A percentile compares a stretch with the other conserved stretches of the same genome.
phyloP scores from a whole-genome alignment of 2,329 filamentous ascomycete species.

The Pyrenophora seminiperda region DNA sequence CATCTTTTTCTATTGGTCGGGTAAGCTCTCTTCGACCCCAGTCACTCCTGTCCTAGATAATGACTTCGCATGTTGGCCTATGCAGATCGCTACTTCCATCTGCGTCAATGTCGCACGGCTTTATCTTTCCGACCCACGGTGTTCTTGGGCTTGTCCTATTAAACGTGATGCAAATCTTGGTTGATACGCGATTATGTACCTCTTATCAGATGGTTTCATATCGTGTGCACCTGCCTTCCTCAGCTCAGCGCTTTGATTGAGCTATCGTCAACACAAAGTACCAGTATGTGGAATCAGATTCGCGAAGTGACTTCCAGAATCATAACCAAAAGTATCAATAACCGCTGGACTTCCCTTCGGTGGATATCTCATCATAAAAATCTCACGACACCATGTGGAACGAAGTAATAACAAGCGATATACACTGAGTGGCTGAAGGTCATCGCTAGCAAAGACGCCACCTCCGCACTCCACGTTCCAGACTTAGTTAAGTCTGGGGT shows the following conservation, averaged over 20 bases:
- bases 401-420: neutral
- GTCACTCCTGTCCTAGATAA: too few relatives aligned
- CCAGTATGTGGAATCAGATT: too few relatives aligned
- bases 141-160: slow-evolving; percentile 1
- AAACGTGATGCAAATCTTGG: neutral
- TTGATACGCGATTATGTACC: neutral
- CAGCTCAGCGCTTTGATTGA: neutral
- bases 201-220: neutral
- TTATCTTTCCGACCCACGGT: slow-evolving; percentile 18
- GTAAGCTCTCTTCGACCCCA: too few relatives aligned
- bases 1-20: too few relatives aligned
- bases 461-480: slow-evolving; percentile 33
- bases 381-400: slow-evolving; percentile 1
- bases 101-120: slow-evolving; percentile 19
- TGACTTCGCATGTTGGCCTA: neutral
- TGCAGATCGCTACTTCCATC: slow-evolving; percentile 5
- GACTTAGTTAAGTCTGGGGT: slow-evolving; percentile 18
- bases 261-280: neutral
- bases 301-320: neutral
- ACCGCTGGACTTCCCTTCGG: neutral
- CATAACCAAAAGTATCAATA: neutral
- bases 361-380: neutral
- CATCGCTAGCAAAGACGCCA: neutral
- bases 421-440: neutral
- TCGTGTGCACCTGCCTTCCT: neutral